Base-by-base conservation (phyloP, 441 rosid genomes). In the Macaranga tanarius region DNA sequence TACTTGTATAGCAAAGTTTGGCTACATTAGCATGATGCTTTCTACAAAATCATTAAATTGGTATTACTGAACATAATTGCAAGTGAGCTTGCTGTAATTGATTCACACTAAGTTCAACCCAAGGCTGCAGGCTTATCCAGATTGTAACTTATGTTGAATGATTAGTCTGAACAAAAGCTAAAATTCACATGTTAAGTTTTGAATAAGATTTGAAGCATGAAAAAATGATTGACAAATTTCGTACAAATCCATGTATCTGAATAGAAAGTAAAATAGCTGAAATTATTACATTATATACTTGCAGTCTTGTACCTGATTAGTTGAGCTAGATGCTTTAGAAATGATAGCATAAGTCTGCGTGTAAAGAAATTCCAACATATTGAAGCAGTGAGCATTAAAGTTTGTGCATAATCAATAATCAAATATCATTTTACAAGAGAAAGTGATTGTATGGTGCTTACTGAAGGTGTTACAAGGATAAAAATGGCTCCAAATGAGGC, bases 401-500 rank as follows among this genome's bases (percentile, higher is more conserved):
- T 19, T 54, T 58, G 28, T 48, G 38, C 0, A 54, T 20, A 22
- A 31, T 26, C 64, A 20, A 28, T 19, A 48, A 31, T 54, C 10
- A 10, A 10, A 28, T 25, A 66, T 7, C 11, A 42, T 42, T 31
- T 31, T 31, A 4, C 38, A 31, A 4, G 5, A 31, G 38, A 31
- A 31, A 31, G 38, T 31, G 38, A 31, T 31, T 31, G 22, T 12
- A 23, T 23, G 9, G 10, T 38, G 65, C 89, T 79, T 56, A 85
- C 91, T 9, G 84, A 74, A 65, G 91, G 91, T 42, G 75, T 87
- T 48, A 82, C 85, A 10, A 87, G 85, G 38, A 87, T 64, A 31
- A 78, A 84, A 69, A 87, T 84, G 52, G 83, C 85, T 68, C 87
- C 89, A 68, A 85, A 87, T 51, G 91, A 78, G 45, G 91, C 89